Evolutionary conservation across 1,139 yeast species (phyloP), one percentile per base, ranked within the genome.

Genomic region (Arxiozyma slooffiae): DNA sequence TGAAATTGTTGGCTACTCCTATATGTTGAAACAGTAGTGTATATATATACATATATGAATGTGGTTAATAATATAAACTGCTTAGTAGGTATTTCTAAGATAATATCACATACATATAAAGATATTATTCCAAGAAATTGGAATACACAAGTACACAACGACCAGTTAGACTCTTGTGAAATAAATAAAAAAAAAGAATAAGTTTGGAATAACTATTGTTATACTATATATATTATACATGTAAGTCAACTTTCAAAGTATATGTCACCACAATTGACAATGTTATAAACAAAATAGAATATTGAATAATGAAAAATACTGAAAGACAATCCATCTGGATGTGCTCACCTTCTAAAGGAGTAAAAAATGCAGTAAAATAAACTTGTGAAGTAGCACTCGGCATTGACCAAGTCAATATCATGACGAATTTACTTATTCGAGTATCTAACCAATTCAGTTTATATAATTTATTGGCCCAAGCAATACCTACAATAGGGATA

Each of bases 331-430:
- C 95, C 83, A 89, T 81, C 66, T 87, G 95, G 11, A 80, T 61
- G 61, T 82, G 79, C 3, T 78, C 70, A 9, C 61, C 71, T 50
- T 70, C 71, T 1, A 85, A 80, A 44, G 86, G 88, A 1, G 92
- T 82, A 66, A 82, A 86, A 62, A 86, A 82, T 6, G 95, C 92
- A 3, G 96, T 87, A 55, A 89, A 73, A 63, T 87, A 89, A 21
- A 89, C 82, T 59, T 87, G 78, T 1, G 89, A 78, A 0, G 97
- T 89, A 0, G 96, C 95, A 54, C 85, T 82, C 0, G 97, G 97
- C 52, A 87, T 75, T 0, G 94, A 89, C 64, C 81, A 84, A 21
- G 84, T 81, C 46, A 89, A 73, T 20, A 85, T 84, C 60, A 81
- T 75, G 14, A 82, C 77, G 60, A 83, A 80, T 50, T 71, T 67